Conservation (phyloP, 441 rosid species). For the Adansonia grandidieri region DNA sequence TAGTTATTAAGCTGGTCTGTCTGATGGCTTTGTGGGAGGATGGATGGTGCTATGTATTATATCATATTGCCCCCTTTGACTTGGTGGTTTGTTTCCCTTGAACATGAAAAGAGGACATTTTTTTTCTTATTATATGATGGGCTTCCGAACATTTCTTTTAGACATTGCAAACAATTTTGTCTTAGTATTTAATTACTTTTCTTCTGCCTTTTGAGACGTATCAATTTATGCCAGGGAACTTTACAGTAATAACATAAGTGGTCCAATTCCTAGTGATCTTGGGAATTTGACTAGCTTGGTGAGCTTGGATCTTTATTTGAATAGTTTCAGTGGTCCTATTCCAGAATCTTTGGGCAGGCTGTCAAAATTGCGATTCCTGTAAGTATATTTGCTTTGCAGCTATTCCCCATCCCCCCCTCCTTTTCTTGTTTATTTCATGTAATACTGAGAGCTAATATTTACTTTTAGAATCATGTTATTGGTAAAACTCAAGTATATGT, state of each 20-base stretch:
- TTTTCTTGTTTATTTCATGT: too few species aligned
- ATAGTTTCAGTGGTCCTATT: conserved; percentile 83
- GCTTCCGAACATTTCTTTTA: not conserved
- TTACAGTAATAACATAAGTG: conserved; percentile 88
- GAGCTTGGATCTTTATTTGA: conserved; percentile 99
- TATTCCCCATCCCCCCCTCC: not conserved
- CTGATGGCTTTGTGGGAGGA: conserved; percentile 1
- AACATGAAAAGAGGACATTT: conserved; percentile 5
- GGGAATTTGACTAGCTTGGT: conserved; percentile 91
- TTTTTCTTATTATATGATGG: not conserved
- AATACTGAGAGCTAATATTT: not conserved
- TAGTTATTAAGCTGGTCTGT: not conserved
- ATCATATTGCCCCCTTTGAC: not conserved
- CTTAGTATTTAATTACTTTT: not conserved
- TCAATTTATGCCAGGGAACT: conserved; percentile 40
- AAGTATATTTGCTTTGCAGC: conserved; percentile 39
- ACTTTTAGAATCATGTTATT: not conserved
- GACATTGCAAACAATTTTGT: not conserved
- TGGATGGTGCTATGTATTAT: not conserved
- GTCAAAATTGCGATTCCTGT: conserved; percentile 88
- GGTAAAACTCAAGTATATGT: not conserved
- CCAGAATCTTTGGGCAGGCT: conserved; percentile 85
- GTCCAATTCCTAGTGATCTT: conserved; percentile 84
- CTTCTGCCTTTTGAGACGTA: not conserved
- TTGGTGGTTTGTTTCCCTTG: conserved; percentile 1